Base-by-base conservation (phyloP, 2,329 filamentous ascomycete species). In the Torrubiellomyces zombiae region DNA sequence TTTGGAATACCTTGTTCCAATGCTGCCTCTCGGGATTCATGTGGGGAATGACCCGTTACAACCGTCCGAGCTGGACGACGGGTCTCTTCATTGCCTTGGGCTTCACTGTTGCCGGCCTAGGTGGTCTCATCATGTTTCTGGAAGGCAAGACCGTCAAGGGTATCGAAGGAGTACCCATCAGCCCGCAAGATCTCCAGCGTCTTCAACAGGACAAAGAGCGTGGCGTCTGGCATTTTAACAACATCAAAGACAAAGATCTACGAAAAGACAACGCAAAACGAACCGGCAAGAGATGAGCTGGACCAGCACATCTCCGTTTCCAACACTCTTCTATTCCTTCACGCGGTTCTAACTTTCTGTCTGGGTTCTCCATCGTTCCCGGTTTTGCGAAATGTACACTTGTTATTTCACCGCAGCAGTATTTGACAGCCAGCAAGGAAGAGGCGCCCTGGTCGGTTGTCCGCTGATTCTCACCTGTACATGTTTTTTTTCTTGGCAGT, bases 1-100 rank as follows among this genome's bases (percentile, higher is more conserved):
- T 82, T 3, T 61, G 58, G 54, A 91, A 92, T 42, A 89, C 81
- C 0, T 63, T 85, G 27, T 61, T 89, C 21, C 83, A 92, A 47
- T 62, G 62, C 19, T 61, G 69, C 11, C 60, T 92, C 2, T 76
- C 71, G 7, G 74, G 66, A 3, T 77, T 82, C 51, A 91, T 92
- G 82, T 91, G 79, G 78, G 72, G 67, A 2, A 58, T 78, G 49
- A 77, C 80, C 42, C 58, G 78, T 13, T 74, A 72, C 39, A 53
- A 75, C 13, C 60, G 82, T n/a, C 80, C 82, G 0, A 65, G 67
- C 13, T 91, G 80, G 80, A 66, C 72, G 8, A 85, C 79, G 0
- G 82, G 80, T 2, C 50, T 83, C 0, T 81, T 89, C 41, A 75
- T 92, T 11, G 76, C 67, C 3, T 43, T 86, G 5, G 81, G 71